These are phyloP conservation scores for Aspergillus conjunctus DNA, from an alignment of 495 filamentous ascomycete genomes.

Conservation along the genomic window DNA sequence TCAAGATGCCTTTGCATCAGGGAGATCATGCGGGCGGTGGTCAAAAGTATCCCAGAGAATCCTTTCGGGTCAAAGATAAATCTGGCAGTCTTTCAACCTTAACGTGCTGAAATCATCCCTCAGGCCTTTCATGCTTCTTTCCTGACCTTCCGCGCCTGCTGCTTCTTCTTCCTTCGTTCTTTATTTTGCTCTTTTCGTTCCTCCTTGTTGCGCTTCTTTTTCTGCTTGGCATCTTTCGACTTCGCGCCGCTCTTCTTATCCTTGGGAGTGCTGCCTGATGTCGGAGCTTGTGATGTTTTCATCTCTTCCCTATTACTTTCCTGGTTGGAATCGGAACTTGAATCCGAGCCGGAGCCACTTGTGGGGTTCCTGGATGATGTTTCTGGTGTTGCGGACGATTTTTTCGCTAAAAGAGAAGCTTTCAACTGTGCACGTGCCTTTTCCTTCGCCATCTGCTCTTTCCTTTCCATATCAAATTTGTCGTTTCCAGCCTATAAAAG, in stretches of 20 bases:
- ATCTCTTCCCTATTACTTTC: conserved; percentile 29
- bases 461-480: conserved; percentile 56
- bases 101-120: background rate
- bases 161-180: conserved; percentile 45
- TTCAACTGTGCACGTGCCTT: conserved; percentile 53
- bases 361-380: conserved; percentile 21
- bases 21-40: too few species aligned
- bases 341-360: conserved; percentile 31
- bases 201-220: conserved; percentile 35
- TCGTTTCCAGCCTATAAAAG: conserved; percentile 61
- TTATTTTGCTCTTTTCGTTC: conserved; percentile 35
- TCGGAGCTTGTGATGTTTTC: conserved; percentile 7
- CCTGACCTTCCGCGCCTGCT: conserved; percentile 34
- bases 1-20: too few species aligned
- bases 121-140: conserved; percentile 24
- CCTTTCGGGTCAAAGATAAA: background rate
- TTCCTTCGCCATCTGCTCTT: conserved; percentile 56
- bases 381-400: conserved; percentile 25
- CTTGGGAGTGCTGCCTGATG: conserved; percentile 21
- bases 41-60: background rate
- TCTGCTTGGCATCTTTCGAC: conserved; percentile 29
- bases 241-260: conserved; percentile 24
- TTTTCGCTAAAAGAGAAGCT: conserved; percentile 46
- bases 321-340: conserved; percentile 27
- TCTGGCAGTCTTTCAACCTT: too few species aligned